Percentiles rank a stretch among this genome's conserved stretches.
Conservation (phyloP, 2,329 filamentous ascomycete genomes). For the Ceratocystis alfenasii region DNA sequence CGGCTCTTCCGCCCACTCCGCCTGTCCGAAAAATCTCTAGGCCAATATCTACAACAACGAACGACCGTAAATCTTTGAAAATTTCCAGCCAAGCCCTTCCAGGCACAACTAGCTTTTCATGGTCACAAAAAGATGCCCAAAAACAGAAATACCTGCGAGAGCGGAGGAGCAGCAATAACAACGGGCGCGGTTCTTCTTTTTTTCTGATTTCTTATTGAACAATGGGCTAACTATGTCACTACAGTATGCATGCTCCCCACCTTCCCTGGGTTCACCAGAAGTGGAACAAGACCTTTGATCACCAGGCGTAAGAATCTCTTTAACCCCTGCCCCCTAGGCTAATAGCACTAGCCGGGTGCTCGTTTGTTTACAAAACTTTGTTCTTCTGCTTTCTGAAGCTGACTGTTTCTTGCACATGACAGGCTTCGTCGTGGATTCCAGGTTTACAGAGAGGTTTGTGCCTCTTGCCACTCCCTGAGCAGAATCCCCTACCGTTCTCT, state of each 20-base stretch:
- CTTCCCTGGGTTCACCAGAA: conserved; percentile 95
- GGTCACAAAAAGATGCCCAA: neutral
- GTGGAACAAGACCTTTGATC: conserved; percentile 92
- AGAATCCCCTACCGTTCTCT: conserved; percentile 88
- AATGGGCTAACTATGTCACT: conserved; percentile 26
- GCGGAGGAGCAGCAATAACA: too few species aligned
- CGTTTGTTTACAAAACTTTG: too few species aligned
- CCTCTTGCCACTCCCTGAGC: conserved; percentile 90
- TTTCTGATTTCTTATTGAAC: neutral
- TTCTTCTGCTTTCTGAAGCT: too few species aligned
- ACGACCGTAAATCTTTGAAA: too few species aligned
- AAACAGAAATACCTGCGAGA: neutral
- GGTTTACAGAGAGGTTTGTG: conserved; percentile 97
- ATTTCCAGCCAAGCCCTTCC: too few species aligned
- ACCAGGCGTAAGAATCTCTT: conserved; percentile 65
- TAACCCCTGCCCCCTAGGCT: neutral
- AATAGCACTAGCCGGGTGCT: neutral
- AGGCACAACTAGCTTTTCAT: too few species aligned
- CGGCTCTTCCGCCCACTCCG: neutral
- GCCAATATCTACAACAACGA: neutral
- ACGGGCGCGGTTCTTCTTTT: neutral
- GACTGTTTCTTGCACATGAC: conserved; percentile 15
- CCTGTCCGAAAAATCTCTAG: neutral
- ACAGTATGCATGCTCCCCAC: conserved; percentile 74
- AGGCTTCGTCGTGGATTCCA: conserved; percentile 98